Evolutionary conservation across 352 stramenopile genomes (phyloP).

Genomic region (Phytophthora niederhauseri): DNA sequence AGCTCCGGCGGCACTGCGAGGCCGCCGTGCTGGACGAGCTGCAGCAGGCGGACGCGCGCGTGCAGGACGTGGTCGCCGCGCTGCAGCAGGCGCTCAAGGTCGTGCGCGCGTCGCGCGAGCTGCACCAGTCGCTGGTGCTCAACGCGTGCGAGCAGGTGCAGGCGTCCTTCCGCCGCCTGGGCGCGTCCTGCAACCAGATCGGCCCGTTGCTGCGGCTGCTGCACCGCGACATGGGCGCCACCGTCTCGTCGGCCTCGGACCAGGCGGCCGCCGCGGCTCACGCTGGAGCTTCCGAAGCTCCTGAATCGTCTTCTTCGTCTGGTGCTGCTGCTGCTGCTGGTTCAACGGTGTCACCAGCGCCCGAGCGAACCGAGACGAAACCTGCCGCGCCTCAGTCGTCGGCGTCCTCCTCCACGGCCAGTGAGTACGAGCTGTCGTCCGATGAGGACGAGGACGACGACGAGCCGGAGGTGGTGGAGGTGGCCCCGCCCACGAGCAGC

Average conservation of each 20-base stretch:
- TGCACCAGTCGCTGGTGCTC: conserved; percentile 28
- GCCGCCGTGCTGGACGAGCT: conserved; percentile 25
- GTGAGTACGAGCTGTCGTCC: conserved; percentile 19
- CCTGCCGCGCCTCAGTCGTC: conserved; percentile 1
- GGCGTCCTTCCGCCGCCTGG: conserved; percentile 23
- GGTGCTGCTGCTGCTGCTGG: background rate
- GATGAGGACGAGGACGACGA: conserved; percentile 13
- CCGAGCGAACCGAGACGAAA: background rate
- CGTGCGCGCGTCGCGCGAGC: conserved; percentile 22
- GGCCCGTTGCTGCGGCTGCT: conserved; percentile 24
- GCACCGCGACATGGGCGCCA: conserved; percentile 18
- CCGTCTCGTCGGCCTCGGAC: background rate
- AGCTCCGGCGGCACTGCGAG: conserved; percentile 28
- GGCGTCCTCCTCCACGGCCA: conserved; percentile 11
- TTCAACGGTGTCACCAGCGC: background rate
- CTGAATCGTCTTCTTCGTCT: too few species aligned
- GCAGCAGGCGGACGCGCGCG: conserved; percentile 1
- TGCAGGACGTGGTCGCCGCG: conserved; percentile 19
- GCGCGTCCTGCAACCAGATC: conserved; percentile 28
- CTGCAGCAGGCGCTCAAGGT: conserved; percentile 24
- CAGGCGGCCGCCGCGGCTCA: background rate
- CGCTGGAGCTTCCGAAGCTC: too few species aligned
- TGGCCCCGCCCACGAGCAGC: conserved; percentile 2
- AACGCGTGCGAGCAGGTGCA: conserved; percentile 22
- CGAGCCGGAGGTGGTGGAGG: conserved; percentile 18